Percentiles rank a stretch among this genome's conserved stretches.
Evolutionary conservation across 257 asterid genomes (phyloP).

Genomic region (Plantago major): DNA sequence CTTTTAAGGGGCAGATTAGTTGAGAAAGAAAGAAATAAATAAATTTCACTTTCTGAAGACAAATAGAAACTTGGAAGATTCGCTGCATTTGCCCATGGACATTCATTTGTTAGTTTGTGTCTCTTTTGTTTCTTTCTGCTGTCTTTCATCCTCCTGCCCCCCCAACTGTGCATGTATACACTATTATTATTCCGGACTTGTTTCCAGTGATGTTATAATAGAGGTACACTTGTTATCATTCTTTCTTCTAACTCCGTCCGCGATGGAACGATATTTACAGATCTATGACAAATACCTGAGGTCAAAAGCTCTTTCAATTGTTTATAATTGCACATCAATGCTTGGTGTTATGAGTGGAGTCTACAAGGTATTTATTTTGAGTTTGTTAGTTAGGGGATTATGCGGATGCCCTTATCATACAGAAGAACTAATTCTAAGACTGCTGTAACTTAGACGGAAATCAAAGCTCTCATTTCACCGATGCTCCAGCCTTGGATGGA

Average conservation of each 20-base stretch:
- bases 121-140: no score
- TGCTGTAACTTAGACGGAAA: conserved; percentile 56
- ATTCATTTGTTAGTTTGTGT: no score
- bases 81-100: no score
- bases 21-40: no score
- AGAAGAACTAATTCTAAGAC: conserved; percentile 21
- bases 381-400: conserved; percentile 18
- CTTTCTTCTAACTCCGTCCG: conserved; percentile 10
- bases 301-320: conserved; percentile 72
- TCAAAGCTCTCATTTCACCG: conserved; percentile 64
- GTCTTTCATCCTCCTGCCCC: no score
- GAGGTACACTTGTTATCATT: conserved; percentile 15
- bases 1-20: no score
- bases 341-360: conserved; percentile 88
- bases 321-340: conserved; percentile 75
- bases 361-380: conserved; percentile 57
- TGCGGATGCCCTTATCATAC: conserved; percentile 16
- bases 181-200: no score
- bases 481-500: conserved; percentile 91
- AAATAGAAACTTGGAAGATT: no score
- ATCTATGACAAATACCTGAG: conserved; percentile 65
- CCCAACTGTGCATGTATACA: no score
- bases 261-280: conserved; percentile 40
- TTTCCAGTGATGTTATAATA: neutral
- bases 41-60: no score